Conservation (phyloP, 2,329 filamentous ascomycete species). For the Apiospora arundinis region DNA sequence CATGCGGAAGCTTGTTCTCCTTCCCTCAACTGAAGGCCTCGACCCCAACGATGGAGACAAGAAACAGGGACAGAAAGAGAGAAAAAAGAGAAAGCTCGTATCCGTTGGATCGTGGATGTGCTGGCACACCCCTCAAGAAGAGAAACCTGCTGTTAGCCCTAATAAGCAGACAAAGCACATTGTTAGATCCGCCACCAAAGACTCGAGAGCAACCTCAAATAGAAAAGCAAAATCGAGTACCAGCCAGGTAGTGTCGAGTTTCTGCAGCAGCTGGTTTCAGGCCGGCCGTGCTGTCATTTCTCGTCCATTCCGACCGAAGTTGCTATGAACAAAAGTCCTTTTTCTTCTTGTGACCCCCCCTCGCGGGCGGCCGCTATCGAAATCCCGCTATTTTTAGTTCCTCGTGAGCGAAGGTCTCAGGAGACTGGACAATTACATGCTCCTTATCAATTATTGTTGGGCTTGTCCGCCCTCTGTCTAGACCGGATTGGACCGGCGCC, state of each 20-base stretch:
- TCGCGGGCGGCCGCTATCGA: slow-evolving; percentile 17
- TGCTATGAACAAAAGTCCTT: not conserved
- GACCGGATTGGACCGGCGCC: slow-evolving; percentile 8
- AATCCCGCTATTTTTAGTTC: slow-evolving; percentile 18
- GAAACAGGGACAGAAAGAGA: not conserved
- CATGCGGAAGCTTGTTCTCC: not conserved
- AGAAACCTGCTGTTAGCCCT: not conserved
- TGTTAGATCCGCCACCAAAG: not conserved
- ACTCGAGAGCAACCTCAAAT: not conserved
- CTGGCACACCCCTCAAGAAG: not conserved
- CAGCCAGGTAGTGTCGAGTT: slow-evolving; percentile 2
- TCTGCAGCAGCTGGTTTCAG: not conserved
- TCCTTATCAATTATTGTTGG: slow-evolving; percentile 14
- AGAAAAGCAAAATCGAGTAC: slow-evolving; percentile 6
- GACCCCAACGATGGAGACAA: not conserved
- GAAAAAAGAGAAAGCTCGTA: not conserved
- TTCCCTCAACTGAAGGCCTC: not conserved
- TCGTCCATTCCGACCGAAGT: not conserved
- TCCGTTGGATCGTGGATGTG: not conserved
- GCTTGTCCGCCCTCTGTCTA: not conserved
- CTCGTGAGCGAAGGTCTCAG: not conserved
- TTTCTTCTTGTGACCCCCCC: slow-evolving; percentile 1
- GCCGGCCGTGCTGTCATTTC: not conserved
- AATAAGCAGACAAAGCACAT: not conserved
- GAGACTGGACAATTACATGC: not conserved